phyloP scores from a whole-genome alignment of 192 early-diverging fungal genomes.

The Thamnidium elegans region DNA sequence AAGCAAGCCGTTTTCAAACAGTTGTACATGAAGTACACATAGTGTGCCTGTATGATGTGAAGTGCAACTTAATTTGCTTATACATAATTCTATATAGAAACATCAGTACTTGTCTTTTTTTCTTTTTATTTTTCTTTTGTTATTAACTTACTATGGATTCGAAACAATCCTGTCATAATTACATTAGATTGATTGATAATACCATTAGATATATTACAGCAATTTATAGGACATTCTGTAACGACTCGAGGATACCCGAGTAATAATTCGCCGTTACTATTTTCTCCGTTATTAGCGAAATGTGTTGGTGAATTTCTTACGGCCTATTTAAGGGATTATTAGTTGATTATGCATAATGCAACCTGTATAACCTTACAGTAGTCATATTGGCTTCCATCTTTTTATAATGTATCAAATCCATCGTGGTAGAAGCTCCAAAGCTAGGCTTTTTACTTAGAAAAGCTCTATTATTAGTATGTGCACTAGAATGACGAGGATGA shows the following conservation, averaged over 20 bases:
- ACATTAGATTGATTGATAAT: not conserved
- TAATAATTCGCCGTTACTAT: not conserved
- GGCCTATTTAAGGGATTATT: not conserved
- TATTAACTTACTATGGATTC: constrained; percentile 10
- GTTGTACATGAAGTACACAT: constrained; percentile 7
- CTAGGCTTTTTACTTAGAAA: constrained; percentile 17
- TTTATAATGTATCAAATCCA: too few relatives aligned
- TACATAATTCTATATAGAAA: constrained; percentile 1
- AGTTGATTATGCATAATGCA: too few relatives aligned
- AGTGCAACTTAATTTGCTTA: constrained; percentile 10
- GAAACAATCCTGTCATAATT: constrained; percentile 8
- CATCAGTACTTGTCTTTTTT: not conserved
- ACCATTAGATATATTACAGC: not conserved
- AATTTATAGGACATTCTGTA: constrained; percentile 9
- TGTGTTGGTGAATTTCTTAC: not conserved
- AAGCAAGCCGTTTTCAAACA: constrained; percentile 11
- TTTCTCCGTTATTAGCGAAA: constrained; percentile 2
- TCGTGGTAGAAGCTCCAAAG: not conserved
- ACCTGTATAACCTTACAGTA: too few relatives aligned
- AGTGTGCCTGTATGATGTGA: constrained; percentile 7
- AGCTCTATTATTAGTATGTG: constrained; percentile 3
- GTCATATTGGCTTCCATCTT: too few relatives aligned
- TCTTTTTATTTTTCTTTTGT: not conserved
- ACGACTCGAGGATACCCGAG: not conserved
- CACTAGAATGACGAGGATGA: not conserved